Conservation (phyloP, 768 basidiomycete species). For the Calocera cornea region DNA sequence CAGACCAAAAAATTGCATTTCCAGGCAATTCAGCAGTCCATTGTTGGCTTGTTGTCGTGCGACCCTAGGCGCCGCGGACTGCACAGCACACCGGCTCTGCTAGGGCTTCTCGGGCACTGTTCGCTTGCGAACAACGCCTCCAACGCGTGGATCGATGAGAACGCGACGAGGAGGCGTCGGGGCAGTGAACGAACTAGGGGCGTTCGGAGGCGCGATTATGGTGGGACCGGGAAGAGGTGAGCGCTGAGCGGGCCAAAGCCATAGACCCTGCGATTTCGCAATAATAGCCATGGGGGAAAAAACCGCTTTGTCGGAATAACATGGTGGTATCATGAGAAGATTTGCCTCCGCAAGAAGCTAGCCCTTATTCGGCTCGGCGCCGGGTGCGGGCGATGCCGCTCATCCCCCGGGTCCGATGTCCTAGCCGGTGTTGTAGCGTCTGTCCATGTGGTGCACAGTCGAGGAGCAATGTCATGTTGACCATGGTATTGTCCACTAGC, state of each 20-base stretch:
- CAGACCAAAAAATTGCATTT: neutral
- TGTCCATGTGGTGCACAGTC: neutral
- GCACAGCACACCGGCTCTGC: neutral
- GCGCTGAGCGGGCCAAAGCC: neutral
- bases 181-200: neutral
- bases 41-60: slow-evolving; percentile 1
- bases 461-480: neutral
- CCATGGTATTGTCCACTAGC: neutral
- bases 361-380: neutral
- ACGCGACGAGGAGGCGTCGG: neutral
- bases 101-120: neutral
- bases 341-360: neutral
- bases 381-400: slow-evolving; percentile 1
- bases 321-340: slow-evolving; percentile 1
- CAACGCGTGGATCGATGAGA: neutral
- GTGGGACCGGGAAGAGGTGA: neutral
- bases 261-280: slow-evolving; percentile 4
- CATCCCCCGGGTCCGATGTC: neutral
- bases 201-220: neutral
- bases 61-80: slow-evolving; percentile 4
- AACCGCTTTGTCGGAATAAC: slow-evolving; percentile 3
- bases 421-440: neutral
- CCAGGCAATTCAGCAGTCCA: slow-evolving; percentile 4
- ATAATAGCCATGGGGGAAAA: slow-evolving; percentile 2
- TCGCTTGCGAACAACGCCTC: neutral